These are phyloP conservation scores for Hirsutella minnesotensis DNA, from an alignment of 2,329 filamentous ascomycete species.

Conservation along the genomic window DNA sequence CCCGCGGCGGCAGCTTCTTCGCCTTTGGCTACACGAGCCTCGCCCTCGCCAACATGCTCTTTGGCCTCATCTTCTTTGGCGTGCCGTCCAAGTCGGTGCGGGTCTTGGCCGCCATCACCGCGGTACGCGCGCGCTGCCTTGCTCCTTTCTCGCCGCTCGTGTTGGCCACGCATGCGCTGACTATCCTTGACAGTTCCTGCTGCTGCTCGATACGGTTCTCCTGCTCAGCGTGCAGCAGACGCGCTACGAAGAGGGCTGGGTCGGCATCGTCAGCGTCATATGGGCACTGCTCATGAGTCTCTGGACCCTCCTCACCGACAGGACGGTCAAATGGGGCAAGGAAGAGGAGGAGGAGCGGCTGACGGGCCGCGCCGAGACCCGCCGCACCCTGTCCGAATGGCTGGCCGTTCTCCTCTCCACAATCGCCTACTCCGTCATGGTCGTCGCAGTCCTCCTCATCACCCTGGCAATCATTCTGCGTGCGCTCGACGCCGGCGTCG, in stretches of 20 bases:
- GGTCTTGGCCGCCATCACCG: slow-evolving; percentile 57
- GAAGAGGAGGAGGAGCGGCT: slow-evolving; percentile 83
- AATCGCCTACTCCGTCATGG: slow-evolving; percentile 56
- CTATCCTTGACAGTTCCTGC: slow-evolving; percentile 13
- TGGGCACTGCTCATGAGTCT: slow-evolving; percentile 70
- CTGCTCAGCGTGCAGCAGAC: slow-evolving; percentile 64
- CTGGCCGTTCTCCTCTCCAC: slow-evolving; percentile 65
- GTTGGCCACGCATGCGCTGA: neutral
- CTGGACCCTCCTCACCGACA: slow-evolving; percentile 70
- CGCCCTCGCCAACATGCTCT: slow-evolving; percentile 61
- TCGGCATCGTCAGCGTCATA: slow-evolving; percentile 73
- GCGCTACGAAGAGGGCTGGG: slow-evolving; percentile 77
- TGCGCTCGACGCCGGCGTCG: slow-evolving; percentile 63
- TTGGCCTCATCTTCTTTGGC: slow-evolving; percentile 76
- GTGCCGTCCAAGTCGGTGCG: slow-evolving; percentile 71
- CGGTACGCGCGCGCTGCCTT: slow-evolving; percentile 18
- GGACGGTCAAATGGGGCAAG: slow-evolving; percentile 84
- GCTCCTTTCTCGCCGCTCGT: neutral
- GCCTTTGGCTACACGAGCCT: slow-evolving; percentile 75
- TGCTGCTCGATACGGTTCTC: slow-evolving; percentile 59
- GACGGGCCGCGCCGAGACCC: slow-evolving; percentile 77
- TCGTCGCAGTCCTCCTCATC: slow-evolving; percentile 58
- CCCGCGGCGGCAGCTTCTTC: slow-evolving; percentile 84
- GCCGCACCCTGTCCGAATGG: slow-evolving; percentile 77
- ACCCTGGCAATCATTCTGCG: slow-evolving; percentile 72